Evolutionary conservation across 495 filamentous ascomycete genomes (phyloP).

Genomic region (Aspergillus wentii): DNA sequence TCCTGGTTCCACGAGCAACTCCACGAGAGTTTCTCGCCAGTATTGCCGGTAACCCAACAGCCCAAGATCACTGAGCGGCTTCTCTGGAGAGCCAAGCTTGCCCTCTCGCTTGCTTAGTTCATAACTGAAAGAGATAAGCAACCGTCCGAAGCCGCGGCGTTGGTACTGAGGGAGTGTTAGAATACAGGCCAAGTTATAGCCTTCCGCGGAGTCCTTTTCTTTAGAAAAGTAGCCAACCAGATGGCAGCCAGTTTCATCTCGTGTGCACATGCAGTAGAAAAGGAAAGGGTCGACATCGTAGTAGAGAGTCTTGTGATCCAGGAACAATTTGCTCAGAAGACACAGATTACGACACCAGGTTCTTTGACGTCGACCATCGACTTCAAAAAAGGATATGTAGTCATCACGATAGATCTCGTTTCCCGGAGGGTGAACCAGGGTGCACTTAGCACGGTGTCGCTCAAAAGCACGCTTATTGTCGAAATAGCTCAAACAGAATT

Average conservation of each 20-base stretch:
- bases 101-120: conserved; percentile 92
- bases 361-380: conserved; percentile 90
- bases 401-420: conserved; percentile 98
- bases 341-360: conserved; percentile 98
- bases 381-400: conserved; percentile 93
- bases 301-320: conserved; percentile 99
- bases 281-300: conserved; percentile 98
- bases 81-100: conserved; percentile 92
- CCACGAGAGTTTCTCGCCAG: conserved; percentile 91
- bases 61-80: conserved; percentile 90
- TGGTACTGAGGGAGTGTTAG: conserved; percentile 94
- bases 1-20: conserved; percentile 61
- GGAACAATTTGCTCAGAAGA: conserved; percentile 89
- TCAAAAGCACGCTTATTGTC: conserved; percentile 71
- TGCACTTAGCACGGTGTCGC: conserved; percentile 87
- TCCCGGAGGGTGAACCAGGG: conserved; percentile 85
- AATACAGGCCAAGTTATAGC: conserved; percentile 97
- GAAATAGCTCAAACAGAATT: conserved; percentile 93
- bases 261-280: conserved; percentile 95
- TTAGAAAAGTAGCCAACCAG: conserved; percentile 97
- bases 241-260: conserved; percentile 83
- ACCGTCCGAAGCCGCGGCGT: conserved; percentile 83
- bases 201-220: conserved; percentile 93
- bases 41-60: conserved; percentile 90
- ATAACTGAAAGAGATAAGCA: conserved; percentile 96